Conservation (phyloP, 2,329 filamentous ascomycete species). For the Neonectria magnoliae region DNA sequence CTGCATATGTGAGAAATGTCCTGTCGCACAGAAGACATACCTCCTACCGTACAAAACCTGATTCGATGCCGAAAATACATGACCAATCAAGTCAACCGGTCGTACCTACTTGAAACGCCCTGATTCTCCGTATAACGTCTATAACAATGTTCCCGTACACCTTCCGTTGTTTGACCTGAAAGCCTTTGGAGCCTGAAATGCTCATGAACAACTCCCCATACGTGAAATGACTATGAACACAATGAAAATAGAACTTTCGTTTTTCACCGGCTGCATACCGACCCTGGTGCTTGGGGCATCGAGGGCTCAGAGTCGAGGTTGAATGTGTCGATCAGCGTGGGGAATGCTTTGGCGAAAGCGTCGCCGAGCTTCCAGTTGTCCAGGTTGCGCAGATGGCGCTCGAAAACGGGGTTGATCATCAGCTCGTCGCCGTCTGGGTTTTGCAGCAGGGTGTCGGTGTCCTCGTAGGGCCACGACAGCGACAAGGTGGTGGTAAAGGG, state of each 20-base stretch:
- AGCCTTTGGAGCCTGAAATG: not conserved
- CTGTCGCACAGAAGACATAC: not conserved
- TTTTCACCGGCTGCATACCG: constrained; percentile 30
- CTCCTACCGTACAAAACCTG: not conserved
- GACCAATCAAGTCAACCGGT: not conserved
- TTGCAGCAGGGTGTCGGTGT: constrained; percentile 73
- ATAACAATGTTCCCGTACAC: not conserved
- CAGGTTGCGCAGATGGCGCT: constrained; percentile 77
- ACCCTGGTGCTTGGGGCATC: constrained; percentile 21
- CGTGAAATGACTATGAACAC: not conserved
- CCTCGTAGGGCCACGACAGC: constrained; percentile 87
- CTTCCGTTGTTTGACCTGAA: not conserved
- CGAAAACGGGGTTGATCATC: constrained; percentile 87
- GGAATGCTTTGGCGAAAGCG: constrained; percentile 73
- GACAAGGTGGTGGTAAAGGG: constrained; percentile 80
- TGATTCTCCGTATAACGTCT: constrained; percentile 11
- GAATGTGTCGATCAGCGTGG: constrained; percentile 51
- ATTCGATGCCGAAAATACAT: not conserved
- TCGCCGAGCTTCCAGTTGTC: constrained; percentile 85
- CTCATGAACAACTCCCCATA: not conserved
- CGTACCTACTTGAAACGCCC: constrained; percentile 10
- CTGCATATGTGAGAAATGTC: not conserved
- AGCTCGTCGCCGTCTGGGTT: constrained; percentile 70
- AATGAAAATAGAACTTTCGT: not conserved
- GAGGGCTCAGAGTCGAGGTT: constrained; percentile 39